These are phyloP conservation scores for Botrytis aclada DNA, from an alignment of 2,329 filamentous ascomycete species.

Conservation along the genomic window DNA sequence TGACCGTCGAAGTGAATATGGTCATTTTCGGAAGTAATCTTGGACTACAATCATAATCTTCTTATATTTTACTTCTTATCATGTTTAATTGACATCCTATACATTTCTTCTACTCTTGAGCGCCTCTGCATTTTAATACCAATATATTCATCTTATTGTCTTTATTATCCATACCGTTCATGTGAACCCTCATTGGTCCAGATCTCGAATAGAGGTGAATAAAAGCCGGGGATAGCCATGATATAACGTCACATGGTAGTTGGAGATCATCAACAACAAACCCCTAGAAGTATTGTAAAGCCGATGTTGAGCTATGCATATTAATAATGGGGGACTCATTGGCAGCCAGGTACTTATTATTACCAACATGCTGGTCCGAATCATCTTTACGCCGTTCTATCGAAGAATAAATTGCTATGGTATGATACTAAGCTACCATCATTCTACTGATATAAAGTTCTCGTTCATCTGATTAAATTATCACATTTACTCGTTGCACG, in stretches of 20 bases:
- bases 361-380: fast-evolving
- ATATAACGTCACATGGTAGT: not conserved
- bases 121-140: not conserved
- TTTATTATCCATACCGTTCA: not conserved
- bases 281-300: not conserved
- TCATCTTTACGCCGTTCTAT: not conserved
- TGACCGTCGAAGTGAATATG: not conserved
- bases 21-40: not conserved
- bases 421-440: not conserved
- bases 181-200: not conserved
- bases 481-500: not conserved
- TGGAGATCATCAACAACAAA: not conserved
- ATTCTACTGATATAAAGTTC: not conserved
- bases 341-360: not conserved
- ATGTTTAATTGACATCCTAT: not conserved
- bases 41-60: not conserved
- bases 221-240: not conserved
- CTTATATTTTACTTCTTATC: not conserved
- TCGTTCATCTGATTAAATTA: not conserved
- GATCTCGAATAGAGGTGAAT: not conserved
- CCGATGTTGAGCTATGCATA: not conserved
- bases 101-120: not conserved
- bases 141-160: not conserved
- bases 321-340: not conserved
- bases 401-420: not conserved